Evolutionary conservation across 2,329 filamentous ascomycete genomes (phyloP).

Genomic region (Pseudocercospora fijiensis): DNA sequence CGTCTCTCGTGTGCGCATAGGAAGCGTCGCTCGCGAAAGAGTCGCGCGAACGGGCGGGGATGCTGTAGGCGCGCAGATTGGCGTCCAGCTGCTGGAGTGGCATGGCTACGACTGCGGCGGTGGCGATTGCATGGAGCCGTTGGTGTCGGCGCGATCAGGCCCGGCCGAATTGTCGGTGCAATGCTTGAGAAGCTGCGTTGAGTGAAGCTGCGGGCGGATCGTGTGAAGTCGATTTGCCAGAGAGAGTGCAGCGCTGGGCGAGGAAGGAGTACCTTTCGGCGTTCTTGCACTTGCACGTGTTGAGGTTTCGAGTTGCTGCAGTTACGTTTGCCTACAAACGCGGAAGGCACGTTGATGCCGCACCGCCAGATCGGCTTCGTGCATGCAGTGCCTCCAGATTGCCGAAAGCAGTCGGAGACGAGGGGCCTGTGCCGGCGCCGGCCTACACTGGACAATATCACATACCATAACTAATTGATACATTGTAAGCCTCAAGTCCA

Average conservation of each 20-base stretch:
- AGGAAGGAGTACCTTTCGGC: not conserved
- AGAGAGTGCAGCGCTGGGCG: not conserved
- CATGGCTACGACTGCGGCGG: not conserved
- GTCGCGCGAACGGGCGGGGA: not conserved
- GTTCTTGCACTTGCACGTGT: constrained; percentile 8
- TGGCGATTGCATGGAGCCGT: not conserved
- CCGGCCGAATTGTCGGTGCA: not conserved
- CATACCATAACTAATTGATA: not conserved
- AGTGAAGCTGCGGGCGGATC: not conserved
- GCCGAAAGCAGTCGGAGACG: not conserved
- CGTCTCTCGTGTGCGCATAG: not conserved
- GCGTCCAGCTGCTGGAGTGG: not conserved
- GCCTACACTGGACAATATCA: not conserved
- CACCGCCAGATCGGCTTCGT: not conserved
- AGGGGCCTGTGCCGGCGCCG: not conserved
- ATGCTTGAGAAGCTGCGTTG: not conserved
- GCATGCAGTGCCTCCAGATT: not conserved
- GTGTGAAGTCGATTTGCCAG: not conserved
- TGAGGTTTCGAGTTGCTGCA: constrained; percentile 1
- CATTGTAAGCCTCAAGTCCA: not conserved
- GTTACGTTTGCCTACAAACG: constrained; percentile 6
- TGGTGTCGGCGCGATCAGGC: not conserved
- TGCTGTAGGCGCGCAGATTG: not conserved
- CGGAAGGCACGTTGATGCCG: constrained; percentile 9
- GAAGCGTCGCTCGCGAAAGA: not conserved